Percentiles rank a stretch among this genome's conserved stretches.
Evolutionary conservation across 768 basidiomycete species (phyloP).

Genomic region (Boletus bicolor): DNA sequence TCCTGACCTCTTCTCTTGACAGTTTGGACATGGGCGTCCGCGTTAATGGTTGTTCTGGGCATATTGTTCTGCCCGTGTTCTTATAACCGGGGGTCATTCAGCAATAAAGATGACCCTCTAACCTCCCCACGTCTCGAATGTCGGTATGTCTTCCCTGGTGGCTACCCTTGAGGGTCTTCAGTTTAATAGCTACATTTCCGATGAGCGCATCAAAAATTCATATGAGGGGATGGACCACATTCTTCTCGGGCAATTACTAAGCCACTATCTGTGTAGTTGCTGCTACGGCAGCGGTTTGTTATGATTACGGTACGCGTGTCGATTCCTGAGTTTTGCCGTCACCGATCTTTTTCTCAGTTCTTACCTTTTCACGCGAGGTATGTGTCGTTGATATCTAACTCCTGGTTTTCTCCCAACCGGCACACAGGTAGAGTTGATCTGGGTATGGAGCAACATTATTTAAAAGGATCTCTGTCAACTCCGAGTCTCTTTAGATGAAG

Average conservation of each 20-base stretch:
- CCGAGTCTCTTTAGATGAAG: conserved; percentile 2
- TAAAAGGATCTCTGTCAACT: neutral
- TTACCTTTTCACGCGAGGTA: conserved; percentile 10
- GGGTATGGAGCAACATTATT: conserved; percentile 2
- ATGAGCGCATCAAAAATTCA: neutral
- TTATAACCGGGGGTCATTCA: neutral
- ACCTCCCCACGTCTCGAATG: neutral
- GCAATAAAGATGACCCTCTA: neutral
- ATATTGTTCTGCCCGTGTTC: neutral
- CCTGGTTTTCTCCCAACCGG: neutral
- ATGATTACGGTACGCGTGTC: conserved; percentile 6
- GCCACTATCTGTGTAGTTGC: neutral
- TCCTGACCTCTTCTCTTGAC: neutral
- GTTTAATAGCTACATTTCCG: neutral
- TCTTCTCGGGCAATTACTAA: neutral
- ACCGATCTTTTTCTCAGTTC: neutral
- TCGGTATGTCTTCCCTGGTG: neutral
- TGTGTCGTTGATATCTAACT: neutral
- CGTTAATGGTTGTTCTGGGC: neutral
- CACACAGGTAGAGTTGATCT: conserved; percentile 7
- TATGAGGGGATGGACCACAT: neutral
- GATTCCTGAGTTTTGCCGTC: neutral
- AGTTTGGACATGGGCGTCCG: neutral
- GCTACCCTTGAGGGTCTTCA: neutral
- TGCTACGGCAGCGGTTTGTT: neutral